Evolutionary conservation across 2,329 filamentous ascomycete species (phyloP).

Genomic region (Tricladium varicosporioides): DNA sequence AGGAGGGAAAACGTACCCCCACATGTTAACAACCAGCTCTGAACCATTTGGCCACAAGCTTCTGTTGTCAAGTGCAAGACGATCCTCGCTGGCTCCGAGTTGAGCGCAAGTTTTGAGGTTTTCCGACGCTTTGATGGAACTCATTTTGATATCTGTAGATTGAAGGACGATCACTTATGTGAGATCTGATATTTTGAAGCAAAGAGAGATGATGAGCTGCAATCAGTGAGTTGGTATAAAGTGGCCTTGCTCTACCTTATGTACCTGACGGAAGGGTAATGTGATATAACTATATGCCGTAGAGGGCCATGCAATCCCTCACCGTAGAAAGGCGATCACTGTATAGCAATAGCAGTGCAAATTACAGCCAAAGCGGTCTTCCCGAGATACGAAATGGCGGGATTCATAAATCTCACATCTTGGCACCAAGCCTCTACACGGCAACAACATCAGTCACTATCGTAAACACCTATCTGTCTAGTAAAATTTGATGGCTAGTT

Average conservation of each 20-base stretch:
- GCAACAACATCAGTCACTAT: not conserved
- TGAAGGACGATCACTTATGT: not conserved
- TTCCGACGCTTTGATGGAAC: not conserved
- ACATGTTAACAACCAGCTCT: constrained; percentile 6
- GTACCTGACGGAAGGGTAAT: not conserved
- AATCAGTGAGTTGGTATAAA: not conserved
- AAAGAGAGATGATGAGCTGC: not conserved
- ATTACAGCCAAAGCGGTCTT: not conserved
- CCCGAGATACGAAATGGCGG: not conserved
- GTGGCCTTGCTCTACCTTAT: not conserved
- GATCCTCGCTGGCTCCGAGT: not conserved
- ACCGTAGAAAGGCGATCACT: not conserved
- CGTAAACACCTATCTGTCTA: not conserved
- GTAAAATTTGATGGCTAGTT: not conserved
- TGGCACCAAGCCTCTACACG: not conserved
- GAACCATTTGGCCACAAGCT: constrained; percentile 8
- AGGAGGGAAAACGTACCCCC: constrained; percentile 2
- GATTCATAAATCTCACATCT: not conserved
- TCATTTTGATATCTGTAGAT: not conserved
- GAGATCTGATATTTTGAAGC: not conserved
- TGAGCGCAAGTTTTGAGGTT: not conserved
- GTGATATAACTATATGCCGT: not conserved
- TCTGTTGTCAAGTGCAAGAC: constrained; percentile 3
- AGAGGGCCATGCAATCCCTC: not conserved
- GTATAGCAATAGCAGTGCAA: not conserved